phyloP scores from a whole-genome alignment of 768 basidiomycete genomes.

The Mycena capillaripes region DNA sequence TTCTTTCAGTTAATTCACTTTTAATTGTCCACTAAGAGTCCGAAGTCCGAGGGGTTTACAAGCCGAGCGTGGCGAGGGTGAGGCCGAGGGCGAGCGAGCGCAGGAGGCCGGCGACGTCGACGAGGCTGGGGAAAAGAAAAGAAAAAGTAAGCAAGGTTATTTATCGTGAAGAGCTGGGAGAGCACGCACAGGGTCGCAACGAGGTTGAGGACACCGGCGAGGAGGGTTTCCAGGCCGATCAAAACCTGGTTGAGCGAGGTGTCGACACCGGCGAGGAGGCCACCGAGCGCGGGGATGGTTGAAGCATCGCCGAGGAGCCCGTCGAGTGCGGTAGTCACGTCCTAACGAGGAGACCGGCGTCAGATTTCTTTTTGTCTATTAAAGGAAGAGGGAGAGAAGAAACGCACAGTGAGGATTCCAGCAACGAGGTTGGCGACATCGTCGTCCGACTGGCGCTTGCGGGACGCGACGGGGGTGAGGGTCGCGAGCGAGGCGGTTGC shows the following conservation, averaged over 20 bases:
- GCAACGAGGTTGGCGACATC: slow-evolving; percentile 45
- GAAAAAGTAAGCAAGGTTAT: background rate
- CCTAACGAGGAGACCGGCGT: slow-evolving; percentile 22
- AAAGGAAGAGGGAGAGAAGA: background rate
- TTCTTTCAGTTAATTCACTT: too few relatives aligned
- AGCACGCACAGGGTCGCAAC: slow-evolving; percentile 42
- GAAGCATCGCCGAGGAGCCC: slow-evolving; percentile 36
- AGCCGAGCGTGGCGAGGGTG: slow-evolving; percentile 34
- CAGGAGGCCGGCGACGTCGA: slow-evolving; percentile 34
- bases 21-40: background rate
- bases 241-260: slow-evolving; percentile 42
- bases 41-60: slow-evolving; percentile 36
- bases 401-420: slow-evolving; percentile 41
- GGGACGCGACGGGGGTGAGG: slow-evolving; percentile 24
- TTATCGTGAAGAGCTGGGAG: too few relatives aligned
- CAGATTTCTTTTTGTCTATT: background rate
- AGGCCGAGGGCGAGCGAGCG: slow-evolving; percentile 33
- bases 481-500: slow-evolving; percentile 37
- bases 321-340: slow-evolving; percentile 40
- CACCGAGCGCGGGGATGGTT: slow-evolving; percentile 42
- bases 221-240: slow-evolving; percentile 42
- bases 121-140: slow-evolving; percentile 38
- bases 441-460: slow-evolving; percentile 42
- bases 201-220: slow-evolving; percentile 46
- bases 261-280: slow-evolving; percentile 42